These are phyloP conservation scores for Paecilomyces formosus DNA, from an alignment of 2,329 filamentous ascomycete species.

Conservation along the genomic window DNA sequence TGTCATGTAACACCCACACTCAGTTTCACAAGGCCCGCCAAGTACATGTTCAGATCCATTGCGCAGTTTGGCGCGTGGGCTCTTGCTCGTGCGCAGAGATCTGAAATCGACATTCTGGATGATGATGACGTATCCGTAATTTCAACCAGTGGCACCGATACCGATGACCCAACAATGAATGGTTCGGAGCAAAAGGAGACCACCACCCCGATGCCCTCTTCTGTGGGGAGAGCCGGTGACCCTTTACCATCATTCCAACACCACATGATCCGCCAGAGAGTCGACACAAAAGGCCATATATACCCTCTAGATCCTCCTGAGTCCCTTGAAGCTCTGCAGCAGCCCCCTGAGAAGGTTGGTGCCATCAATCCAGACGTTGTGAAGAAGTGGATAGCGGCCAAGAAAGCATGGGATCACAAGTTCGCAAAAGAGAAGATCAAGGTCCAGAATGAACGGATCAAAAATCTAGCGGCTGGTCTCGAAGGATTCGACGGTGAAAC, in stretches of 20 bases:
- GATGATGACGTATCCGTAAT: conserved; percentile 72
- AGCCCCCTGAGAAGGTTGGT: conserved; percentile 62
- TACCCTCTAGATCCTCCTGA: conserved; percentile 58
- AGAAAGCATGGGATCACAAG: conserved; percentile 63
- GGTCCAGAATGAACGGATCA: conserved; percentile 65
- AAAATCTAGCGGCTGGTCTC: conserved; percentile 66
- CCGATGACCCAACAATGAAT: conserved; percentile 7
- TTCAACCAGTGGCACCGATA: conserved; percentile 45
- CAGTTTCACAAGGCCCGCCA: conserved; percentile 93
- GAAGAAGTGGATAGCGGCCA: conserved; percentile 73
- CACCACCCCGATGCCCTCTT: conserved; percentile 14
- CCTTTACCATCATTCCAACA: conserved; percentile 69
- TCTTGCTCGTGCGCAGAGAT: conserved; percentile 71
- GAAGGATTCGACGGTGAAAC: conserved; percentile 65
- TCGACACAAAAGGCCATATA: conserved; percentile 70
- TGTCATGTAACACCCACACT: conserved; percentile 89
- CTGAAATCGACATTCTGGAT: conserved; percentile 70
- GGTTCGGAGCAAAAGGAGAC: conserved; percentile 8
- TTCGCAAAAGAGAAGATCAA: conserved; percentile 63
- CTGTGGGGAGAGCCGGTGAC: conserved; percentile 82
- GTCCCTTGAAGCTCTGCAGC: conserved; percentile 59
- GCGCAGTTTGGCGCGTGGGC: conserved; percentile 93
- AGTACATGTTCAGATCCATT: conserved; percentile 88
- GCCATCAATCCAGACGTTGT: conserved; percentile 74
- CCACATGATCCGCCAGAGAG: conserved; percentile 87